Evolutionary conservation across 768 basidiomycete genomes (phyloP), one percentile per base, ranked within the genome.

Genomic region (Tylopilus subfusipes): DNA sequence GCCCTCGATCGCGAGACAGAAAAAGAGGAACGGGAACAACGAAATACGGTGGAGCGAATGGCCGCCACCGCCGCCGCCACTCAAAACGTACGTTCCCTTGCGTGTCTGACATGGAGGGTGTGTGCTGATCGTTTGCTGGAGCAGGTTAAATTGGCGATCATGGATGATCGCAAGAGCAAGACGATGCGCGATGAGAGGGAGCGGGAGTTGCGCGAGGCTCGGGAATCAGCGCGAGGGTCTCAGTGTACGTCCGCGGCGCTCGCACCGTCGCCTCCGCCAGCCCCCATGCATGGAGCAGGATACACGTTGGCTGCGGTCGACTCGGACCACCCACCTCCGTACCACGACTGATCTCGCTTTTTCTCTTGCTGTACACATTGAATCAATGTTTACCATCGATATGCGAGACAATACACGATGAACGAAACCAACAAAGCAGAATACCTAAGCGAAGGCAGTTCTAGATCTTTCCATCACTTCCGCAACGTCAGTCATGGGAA

Each of bases 141-240:
- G 7, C 58, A 92, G 90, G 83, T 88, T n/a, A 88, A 84, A 66
- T 69, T 90, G 47, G 85, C 85, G 2, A 92, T 82, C 65, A 76
- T 90, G 63, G 91, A 93, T 44, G 91, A 93, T 64, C 79, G 91
- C 48, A 85, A 76, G 63, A 70, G 73, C 1, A 85, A 83, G 62
- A 67, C 71, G 61, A 49, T 79, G 54, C 70, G 68, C 9, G 83
- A 90, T 54, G 74, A 85, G 61, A 75, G 82, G 58, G 89, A 92
- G 57, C 79, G 71, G 64, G 73, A 81, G 55, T 72, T 67, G 47
- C 72, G 82, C 42, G 73, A 63, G 51, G 78, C 77, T 40, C 73
- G 75, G 44, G 73, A 68, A 36, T 68, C 62, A 4, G 65, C 50
- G 5, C 53, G 10, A n/a, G 57, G n/a, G 18, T 39, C 55, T 25